Conservation (phyloP, 2,329 filamentous ascomycete genomes). For the Penicillium sp. region DNA sequence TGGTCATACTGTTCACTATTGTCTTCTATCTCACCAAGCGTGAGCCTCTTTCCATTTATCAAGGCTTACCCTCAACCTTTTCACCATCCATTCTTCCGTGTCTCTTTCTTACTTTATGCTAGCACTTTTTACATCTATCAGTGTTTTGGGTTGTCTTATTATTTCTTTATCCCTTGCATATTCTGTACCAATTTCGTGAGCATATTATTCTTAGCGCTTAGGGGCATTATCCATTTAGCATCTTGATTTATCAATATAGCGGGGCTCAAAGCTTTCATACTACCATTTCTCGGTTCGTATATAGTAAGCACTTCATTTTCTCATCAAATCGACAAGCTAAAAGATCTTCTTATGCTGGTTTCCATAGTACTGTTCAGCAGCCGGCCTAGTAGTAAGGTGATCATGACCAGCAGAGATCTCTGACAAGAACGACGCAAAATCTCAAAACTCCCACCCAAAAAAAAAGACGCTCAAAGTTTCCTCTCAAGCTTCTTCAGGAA, state of each 20-base stretch:
- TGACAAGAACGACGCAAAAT: background rate
- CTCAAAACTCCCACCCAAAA: background rate
- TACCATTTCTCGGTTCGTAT: background rate
- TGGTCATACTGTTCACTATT: slow-evolving; percentile 15
- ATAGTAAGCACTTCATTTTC: background rate
- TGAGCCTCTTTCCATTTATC: background rate
- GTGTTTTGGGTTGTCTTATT: slow-evolving; percentile 2
- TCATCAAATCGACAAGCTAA: background rate
- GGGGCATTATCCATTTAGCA: slow-evolving; percentile 10
- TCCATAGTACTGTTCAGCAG: background rate
- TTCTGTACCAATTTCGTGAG: slow-evolving; percentile 7
- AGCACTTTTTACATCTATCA: background rate
- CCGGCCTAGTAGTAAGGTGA: background rate
- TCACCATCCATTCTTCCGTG: background rate
- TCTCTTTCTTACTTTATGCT: background rate
- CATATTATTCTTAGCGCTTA: slow-evolving; percentile 12
- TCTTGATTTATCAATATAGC: slow-evolving; percentile 9
- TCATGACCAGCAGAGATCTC: background rate
- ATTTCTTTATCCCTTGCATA: slow-evolving; percentile 7
- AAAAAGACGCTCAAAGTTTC: slow-evolving; percentile 24
- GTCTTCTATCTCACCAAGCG: background rate
- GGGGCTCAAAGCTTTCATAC: background rate
- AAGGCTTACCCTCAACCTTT: slow-evolving; percentile 1
- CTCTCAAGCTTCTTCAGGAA: slow-evolving; percentile 49
- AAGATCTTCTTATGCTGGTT: background rate